Evolutionary conservation across 2,329 filamentous ascomycete genomes (phyloP), one percentile per base, ranked within the genome.

Genomic region (Phoma sp.): DNA sequence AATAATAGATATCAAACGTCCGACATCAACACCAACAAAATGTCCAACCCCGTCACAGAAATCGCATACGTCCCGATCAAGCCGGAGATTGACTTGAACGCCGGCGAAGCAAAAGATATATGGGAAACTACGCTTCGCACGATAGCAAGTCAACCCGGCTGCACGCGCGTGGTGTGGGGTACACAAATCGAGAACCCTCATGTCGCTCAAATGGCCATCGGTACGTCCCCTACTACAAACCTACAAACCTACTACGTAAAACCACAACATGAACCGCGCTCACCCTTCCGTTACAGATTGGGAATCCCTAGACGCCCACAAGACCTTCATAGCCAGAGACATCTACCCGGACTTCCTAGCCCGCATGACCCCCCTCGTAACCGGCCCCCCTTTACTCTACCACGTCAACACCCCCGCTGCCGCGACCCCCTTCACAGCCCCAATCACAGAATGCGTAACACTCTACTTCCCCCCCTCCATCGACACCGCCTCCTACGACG

Each of bases 401-500:
- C 78, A 80, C 62, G 64, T 69, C 48, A 61, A 69, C 12, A 61
- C 79, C 36, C 57, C 65, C 2, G 33, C 59, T 1, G 33, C 59
- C 2, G 32, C 42, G 5, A 14, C 49, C 5, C 14, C 72, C 26
- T 60, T 68, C 15, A 72, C 75, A 32, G 76, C 76, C 1, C 80
- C 82, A 2, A 71, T 82, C 2, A 83, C 82, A 1, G 83, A 85
- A 62, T 67, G 83, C 26, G 69, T 76, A 9, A 73, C 72, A 0
- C 71, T 81, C 25, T 77, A 78, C 57, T 80, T 83, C 56, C 65
- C 75, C 0, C 65, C 66, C 23, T 61, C 37, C 1, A 47, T 74
- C 4, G 68, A 73, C 10, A 37, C 49, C 2, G 21, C 42, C 2
- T 29, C 74, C 12, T 71, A 61, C 45, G 61, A 72, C 38, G 57